A percentile compares a stretch with the other conserved stretches of the same genome.
Evolutionary conservation across 768 basidiomycete genomes (phyloP).

Genomic region (Paxillus ammoniavirescens): DNA sequence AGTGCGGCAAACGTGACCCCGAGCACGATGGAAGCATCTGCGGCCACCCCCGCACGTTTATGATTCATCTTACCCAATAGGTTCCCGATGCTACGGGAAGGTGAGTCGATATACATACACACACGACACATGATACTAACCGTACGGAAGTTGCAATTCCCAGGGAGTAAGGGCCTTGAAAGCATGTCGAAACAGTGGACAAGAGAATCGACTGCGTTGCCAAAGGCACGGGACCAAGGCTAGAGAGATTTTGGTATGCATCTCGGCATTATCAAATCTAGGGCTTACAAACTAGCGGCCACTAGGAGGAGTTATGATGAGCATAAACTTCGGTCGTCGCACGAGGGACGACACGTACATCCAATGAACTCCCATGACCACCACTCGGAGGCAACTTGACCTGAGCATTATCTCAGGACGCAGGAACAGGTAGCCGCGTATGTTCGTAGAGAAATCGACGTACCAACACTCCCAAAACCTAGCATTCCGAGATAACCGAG

Average conservation of each 20-base stretch:
- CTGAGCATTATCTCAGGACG: constrained; percentile 20
- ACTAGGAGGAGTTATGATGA: constrained; percentile 26
- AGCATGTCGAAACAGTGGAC: constrained; percentile 68
- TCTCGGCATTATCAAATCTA: background rate
- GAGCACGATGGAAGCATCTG: constrained; percentile 62
- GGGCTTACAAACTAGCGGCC: constrained; percentile 45
- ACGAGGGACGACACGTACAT: constrained; percentile 9
- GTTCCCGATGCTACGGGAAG: constrained; percentile 65
- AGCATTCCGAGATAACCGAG: constrained; percentile 64
- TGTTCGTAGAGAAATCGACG: constrained; percentile 10
- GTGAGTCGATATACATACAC: background rate
- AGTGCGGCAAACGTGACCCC: constrained; percentile 56
- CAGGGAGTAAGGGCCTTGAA: constrained; percentile 78
- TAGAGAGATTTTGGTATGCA: constrained; percentile 27
- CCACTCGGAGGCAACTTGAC: constrained; percentile 85
- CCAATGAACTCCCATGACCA: constrained; percentile 91
- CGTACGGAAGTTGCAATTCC: constrained; percentile 81
- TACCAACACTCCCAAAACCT: constrained; percentile 75
- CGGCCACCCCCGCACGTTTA: constrained; percentile 63
- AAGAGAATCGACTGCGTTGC: constrained; percentile 85
- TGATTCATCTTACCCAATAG: constrained; percentile 77
- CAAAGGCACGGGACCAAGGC: constrained; percentile 72
- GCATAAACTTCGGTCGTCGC: background rate
- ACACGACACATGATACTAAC: constrained; percentile 33
- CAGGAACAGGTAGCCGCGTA: background rate